These are phyloP conservation scores for Wickerhamiella shivajii DNA, from an alignment of 805 yeast genomes.

Conservation along the genomic window DNA sequence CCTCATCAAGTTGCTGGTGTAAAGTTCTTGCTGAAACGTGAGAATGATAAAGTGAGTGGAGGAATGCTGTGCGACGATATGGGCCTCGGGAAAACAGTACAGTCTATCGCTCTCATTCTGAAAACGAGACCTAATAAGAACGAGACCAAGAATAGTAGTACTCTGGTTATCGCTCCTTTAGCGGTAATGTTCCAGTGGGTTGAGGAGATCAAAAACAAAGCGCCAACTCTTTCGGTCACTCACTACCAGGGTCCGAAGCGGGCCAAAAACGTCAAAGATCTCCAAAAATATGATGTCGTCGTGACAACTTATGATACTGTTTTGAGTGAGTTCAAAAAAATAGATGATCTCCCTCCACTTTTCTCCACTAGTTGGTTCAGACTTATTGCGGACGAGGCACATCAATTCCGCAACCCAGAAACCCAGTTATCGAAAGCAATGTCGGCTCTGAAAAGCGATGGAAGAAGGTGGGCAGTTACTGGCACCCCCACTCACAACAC, in stretches of 20 bases:
- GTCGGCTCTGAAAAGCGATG: conserved; percentile 27
- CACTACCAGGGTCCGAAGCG: conserved; percentile 25
- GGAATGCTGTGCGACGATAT: conserved; percentile 74
- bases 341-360: conserved; percentile 17
- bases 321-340: conserved; percentile 18
- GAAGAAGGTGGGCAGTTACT: conserved; percentile 42
- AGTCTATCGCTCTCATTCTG: conserved; percentile 51
- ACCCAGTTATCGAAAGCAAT: conserved; percentile 36
- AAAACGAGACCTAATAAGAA: conserved; percentile 19
- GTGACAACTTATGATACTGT: conserved; percentile 25
- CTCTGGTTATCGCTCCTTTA: conserved; percentile 31
- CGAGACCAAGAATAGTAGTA: conserved; percentile 15
- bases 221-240: conserved; percentile 23
- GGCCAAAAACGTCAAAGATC: conserved; percentile 10
- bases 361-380: conserved; percentile 32
- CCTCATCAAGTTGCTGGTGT: conserved; percentile 37
- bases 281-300: conserved; percentile 24
- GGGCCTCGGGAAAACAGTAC: conserved; percentile 84
- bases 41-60: conserved; percentile 28
- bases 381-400: conserved; percentile 54
- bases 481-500: conserved; percentile 54
- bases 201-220: conserved; percentile 26
- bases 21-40: conserved; percentile 29
- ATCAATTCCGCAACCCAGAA: conserved; percentile 38
- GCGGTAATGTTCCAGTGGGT: conserved; percentile 32